phyloP scores from a whole-genome alignment of 371 early-diverging fungal species.

The Mucor piriformis region DNA sequence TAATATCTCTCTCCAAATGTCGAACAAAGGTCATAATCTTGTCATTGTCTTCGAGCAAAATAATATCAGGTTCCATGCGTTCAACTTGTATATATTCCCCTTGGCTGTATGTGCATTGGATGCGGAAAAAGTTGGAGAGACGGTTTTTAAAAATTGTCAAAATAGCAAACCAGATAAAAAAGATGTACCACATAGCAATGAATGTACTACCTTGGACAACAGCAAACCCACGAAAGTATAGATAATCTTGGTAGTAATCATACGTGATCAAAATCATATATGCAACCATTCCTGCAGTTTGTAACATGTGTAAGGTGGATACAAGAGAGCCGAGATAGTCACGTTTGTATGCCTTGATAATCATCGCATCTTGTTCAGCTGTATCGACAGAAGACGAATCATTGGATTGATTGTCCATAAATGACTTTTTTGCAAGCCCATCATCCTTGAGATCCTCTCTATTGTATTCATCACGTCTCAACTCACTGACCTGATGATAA shows the following conservation, averaged over 20 bases:
- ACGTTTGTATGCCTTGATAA: constrained; percentile 45
- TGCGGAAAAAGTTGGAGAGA: constrained; percentile 68
- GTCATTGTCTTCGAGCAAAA: constrained; percentile 20
- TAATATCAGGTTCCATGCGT: constrained; percentile 45
- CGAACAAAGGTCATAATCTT: constrained; percentile 14
- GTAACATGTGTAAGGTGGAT: constrained; percentile 28
- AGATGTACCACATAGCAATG: constrained; percentile 68
- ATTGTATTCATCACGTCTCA: constrained; percentile 9
- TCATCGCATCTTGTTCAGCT: constrained; percentile 30
- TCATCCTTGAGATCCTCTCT: not conserved
- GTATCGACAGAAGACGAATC: constrained; percentile 1
- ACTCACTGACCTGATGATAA: constrained; percentile 14
- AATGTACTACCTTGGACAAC: constrained; percentile 46
- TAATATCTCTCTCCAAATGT: constrained; percentile 26
- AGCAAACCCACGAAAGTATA: constrained; percentile 34
- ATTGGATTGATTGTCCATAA: not conserved
- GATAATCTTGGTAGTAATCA: constrained; percentile 45
- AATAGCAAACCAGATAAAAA: constrained; percentile 63
- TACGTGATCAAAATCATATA: constrained; percentile 41
- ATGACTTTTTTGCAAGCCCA: not conserved
- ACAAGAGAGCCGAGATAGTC: constrained; percentile 33
- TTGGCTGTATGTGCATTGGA: constrained; percentile 53
- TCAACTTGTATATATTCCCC: constrained; percentile 71
- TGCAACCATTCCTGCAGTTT: constrained; percentile 46
- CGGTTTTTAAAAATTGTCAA: constrained; percentile 50